Conservation (phyloP, 768 basidiomycete species). For the Boletus vermiculosoides region DNA sequence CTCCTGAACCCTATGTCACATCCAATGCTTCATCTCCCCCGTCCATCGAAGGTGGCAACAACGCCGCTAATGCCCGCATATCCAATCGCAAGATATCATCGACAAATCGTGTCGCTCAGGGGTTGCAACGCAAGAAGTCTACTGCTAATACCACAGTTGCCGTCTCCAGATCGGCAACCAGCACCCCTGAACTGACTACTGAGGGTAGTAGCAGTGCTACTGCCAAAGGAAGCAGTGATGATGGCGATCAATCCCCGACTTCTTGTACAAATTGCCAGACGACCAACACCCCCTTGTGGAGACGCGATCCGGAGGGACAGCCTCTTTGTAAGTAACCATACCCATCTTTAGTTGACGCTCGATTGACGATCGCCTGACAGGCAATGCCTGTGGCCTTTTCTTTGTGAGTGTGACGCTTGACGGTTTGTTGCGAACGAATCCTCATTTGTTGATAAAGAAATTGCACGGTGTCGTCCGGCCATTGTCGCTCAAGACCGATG, state of each 20-base stretch:
- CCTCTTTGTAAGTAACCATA: constrained; percentile 67
- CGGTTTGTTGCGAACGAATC: background rate
- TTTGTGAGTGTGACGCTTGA: constrained; percentile 59
- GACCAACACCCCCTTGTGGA: constrained; percentile 92
- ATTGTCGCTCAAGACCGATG: constrained; percentile 92
- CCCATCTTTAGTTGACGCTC: constrained; percentile 8
- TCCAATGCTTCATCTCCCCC: constrained; percentile 76
- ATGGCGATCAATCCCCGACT: constrained; percentile 71
- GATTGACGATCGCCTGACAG: constrained; percentile 36
- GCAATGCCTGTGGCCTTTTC: constrained; percentile 92
- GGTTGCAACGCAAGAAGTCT: constrained; percentile 54
- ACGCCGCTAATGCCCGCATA: constrained; percentile 28
- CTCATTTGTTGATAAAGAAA: constrained; percentile 59
- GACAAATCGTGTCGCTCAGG: constrained; percentile 59
- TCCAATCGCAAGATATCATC: constrained; percentile 61
- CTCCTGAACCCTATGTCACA: constrained; percentile 69
- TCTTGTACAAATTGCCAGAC: constrained; percentile 95
- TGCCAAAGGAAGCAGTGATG: constrained; percentile 51
- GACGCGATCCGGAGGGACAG: constrained; percentile 89
- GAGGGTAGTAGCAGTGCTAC: constrained; percentile 31
- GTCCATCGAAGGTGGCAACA: constrained; percentile 51
- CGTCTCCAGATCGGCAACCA: constrained; percentile 53
- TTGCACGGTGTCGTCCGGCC: constrained; percentile 94
- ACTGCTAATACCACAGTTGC: constrained; percentile 25
- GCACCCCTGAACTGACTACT: constrained; percentile 59